Evolutionary conservation across 208 protist genomes (phyloP).

Genomic region (Eutreptiella sp.): DNA sequence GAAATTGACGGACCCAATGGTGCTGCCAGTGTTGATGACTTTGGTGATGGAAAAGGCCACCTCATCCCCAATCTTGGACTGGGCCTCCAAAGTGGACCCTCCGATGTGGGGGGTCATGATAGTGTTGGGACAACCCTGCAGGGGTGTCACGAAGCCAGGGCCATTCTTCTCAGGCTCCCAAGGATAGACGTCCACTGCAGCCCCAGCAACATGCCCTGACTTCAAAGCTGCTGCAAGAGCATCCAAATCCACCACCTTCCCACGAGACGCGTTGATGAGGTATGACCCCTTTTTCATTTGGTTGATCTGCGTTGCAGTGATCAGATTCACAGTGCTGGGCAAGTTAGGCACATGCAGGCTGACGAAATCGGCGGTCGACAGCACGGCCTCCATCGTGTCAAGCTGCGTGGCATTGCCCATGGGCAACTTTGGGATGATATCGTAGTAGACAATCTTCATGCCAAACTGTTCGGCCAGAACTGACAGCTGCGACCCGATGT

Average conservation of each 20-base stretch:
- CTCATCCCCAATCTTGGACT: conserved; percentile 77
- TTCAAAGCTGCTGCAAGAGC: conserved; percentile 59
- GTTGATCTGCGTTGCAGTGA: conserved; percentile 53
- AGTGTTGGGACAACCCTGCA: conserved; percentile 79
- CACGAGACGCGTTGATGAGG: conserved; percentile 71
- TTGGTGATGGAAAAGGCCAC: conserved; percentile 67
- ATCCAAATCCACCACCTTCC: conserved; percentile 69
- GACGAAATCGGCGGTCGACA: conserved; percentile 73
- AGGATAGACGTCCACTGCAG: conserved; percentile 83
- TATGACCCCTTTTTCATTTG: conserved; percentile 67
- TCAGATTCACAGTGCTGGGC: conserved; percentile 61
- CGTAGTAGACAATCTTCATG: conserved; percentile 84
- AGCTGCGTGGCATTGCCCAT: conserved; percentile 71
- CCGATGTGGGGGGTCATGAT: conserved; percentile 88
- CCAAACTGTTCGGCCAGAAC: conserved; percentile 82
- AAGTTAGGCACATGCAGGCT: conserved; percentile 82
- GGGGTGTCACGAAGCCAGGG: conserved; percentile 39
- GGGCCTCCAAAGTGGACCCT: conserved; percentile 81
- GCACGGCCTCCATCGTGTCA: conserved; percentile 55
- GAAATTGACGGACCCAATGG: conserved; percentile 81
- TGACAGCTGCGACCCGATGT: conserved; percentile 83
- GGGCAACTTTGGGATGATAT: conserved; percentile 69
- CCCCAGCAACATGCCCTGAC: conserved; percentile 65
- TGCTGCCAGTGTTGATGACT: conserved; percentile 70
- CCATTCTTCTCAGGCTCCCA: conserved; percentile 70